Base-by-base conservation (phyloP, 2,329 filamentous ascomycete genomes). In the Trichothecium sympodiale region DNA sequence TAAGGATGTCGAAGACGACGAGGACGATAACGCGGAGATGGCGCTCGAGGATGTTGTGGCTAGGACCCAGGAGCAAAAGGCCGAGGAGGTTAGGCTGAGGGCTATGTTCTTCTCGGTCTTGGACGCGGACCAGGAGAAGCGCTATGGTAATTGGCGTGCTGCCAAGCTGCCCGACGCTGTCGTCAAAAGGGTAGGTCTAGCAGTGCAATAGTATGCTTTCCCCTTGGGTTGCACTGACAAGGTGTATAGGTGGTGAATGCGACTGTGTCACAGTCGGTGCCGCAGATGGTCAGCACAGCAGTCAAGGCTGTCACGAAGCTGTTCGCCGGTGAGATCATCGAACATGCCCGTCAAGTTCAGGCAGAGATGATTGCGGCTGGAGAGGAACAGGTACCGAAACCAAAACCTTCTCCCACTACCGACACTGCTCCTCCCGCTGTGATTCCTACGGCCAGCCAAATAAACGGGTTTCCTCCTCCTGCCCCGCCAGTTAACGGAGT, bases 221-320 rank as follows among this genome's bases (percentile, higher is more conserved):
- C 10, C 31, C 41, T 4, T n/a, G 20, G 10, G 20, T 25, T 6
- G 20, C 10, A 25, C 20, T 25, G 10, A 25, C 20, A 25, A 25
- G 26, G 26, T 23, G 15, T 34, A 4, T 41, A 79, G 70, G 73
- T 88, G 41, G 79, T 86, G 52, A 89, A 88, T 50, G 80, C 83
- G 39, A 85, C 83, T 2, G 78, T 87, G 8, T 85, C 80, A 0
- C 83, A 88, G 53, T 86, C 80, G 2, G 83, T 85, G 0, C 80
- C 81, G 0, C 67, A 73, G 15, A 80, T 74, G 46, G 80, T 87
- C 34, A 78, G 83, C 41, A 76, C 81, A 16, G 79, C 80, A n/a
- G 80, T 88, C 50, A 79, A 77, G 33, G 76, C 79, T 0, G 81
- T 84, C 15, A 77, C 80, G 33, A 89, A 89, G 57, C 68, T 84